Evolutionary conservation across 2,329 filamentous ascomycete genomes (phyloP).

Genomic region (Myriosclerotinia curreyana): DNA sequence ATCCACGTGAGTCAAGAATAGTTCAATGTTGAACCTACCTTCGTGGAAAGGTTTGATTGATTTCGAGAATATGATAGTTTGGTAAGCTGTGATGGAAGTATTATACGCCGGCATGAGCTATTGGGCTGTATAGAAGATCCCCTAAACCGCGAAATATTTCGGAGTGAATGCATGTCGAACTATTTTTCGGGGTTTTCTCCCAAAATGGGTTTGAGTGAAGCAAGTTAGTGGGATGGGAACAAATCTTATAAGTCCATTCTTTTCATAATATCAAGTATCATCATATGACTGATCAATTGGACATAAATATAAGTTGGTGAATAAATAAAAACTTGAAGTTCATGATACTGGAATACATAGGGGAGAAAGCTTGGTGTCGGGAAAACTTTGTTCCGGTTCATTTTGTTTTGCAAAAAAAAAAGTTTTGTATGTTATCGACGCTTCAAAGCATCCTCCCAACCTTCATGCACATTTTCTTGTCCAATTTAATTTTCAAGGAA

Average conservation of each 20-base stretch:
- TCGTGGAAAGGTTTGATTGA: background rate
- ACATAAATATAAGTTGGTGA: background rate
- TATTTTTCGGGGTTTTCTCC: too few relatives aligned
- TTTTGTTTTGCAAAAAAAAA: constrained; percentile 5
- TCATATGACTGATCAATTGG: background rate
- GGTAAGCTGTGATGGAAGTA: background rate
- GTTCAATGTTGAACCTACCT: background rate
- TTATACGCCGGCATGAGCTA: background rate
- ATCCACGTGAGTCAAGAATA: background rate
- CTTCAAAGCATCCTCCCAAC: background rate
- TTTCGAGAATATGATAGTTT: background rate
- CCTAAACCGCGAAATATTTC: background rate
- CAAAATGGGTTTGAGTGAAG: background rate
- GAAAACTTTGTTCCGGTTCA: constrained; percentile 15
- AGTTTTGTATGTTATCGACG: constrained; percentile 15
- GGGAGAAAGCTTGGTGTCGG: constrained; percentile 2
- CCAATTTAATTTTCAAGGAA: background rate
- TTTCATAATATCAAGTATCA: background rate
- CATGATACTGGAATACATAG: too few relatives aligned
- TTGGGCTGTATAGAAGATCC: background rate
- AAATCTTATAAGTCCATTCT: constrained; percentile 1
- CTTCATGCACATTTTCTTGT: background rate
- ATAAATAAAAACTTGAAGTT: background rate
- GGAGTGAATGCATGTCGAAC: background rate
- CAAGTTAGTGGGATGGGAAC: background rate